Evolutionary conservation across 2,329 filamentous ascomycete species (phyloP).

Genomic region (Cordyceps farinosa): DNA sequence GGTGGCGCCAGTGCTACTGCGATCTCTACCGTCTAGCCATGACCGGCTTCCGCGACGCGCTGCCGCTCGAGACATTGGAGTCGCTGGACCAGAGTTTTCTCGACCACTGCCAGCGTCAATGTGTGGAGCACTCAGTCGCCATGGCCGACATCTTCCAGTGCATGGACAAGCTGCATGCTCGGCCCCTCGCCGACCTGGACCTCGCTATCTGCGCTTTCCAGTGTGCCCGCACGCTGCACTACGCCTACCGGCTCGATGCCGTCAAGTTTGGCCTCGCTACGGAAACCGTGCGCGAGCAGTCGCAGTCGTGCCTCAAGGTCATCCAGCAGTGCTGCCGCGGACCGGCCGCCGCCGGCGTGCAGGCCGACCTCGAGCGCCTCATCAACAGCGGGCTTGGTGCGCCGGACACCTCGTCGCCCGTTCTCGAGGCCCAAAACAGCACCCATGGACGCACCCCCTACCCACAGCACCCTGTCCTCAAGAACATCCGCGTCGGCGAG

Average conservation of each 20-base stretch:
- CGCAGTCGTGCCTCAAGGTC: conserved; percentile 48
- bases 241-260: conserved; percentile 45
- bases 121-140: conserved; percentile 51
- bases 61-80: conserved; percentile 42
- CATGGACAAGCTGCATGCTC: conserved; percentile 48
- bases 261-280: conserved; percentile 42
- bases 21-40: conserved; percentile 54
- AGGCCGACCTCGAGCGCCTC: conserved; percentile 49
- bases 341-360: conserved; percentile 46
- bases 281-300: conserved; percentile 47
- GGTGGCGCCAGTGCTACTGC: conserved; percentile 57
- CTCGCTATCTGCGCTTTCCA: conserved; percentile 54
- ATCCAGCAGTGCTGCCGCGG: conserved; percentile 50
- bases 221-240: conserved; percentile 51
- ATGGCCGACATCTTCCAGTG: conserved; percentile 55
- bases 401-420: conserved; percentile 14
- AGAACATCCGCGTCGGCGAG: conserved; percentile 19
- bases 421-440: conserved; percentile 18
- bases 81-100: conserved; percentile 48
- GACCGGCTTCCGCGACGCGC: conserved; percentile 48
- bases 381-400: conserved; percentile 42
- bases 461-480: conserved; percentile 14
- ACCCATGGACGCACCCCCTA: conserved; percentile 7
- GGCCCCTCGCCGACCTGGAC: conserved; percentile 53
- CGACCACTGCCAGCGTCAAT: conserved; percentile 47